Conservation (phyloP, 768 basidiomycete genomes). For the Pholiota microspora region DNA sequence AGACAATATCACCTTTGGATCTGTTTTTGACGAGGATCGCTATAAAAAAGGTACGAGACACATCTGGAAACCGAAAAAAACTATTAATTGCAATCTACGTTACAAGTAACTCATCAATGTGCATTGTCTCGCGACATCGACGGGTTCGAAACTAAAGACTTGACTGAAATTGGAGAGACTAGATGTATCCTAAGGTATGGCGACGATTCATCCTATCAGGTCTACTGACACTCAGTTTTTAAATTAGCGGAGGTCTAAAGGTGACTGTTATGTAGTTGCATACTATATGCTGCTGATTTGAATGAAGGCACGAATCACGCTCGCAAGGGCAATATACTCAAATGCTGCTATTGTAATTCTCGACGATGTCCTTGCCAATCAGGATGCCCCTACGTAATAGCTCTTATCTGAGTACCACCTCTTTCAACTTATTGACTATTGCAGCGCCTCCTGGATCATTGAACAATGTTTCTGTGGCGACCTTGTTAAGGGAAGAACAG, state of each 20-base stretch:
- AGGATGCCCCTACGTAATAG: conserved; percentile 20
- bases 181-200: conserved; percentile 44
- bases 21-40: not conserved
- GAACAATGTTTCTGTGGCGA: conserved; percentile 73
- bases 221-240: not conserved
- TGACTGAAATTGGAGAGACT: conserved; percentile 45
- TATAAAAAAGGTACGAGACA: not conserved
- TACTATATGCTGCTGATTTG: not conserved
- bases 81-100: too few species aligned
- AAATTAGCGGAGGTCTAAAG: conserved; percentile 4
- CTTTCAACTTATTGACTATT: not conserved
- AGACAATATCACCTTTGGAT: conserved; percentile 4
- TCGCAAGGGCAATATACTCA: conserved; percentile 43
- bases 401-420: conserved; percentile 32
- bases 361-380: conserved; percentile 66
- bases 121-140: conserved; percentile 20
- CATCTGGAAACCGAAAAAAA: not conserved
- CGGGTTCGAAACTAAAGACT: conserved; percentile 33
- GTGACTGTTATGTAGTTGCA: not conserved
- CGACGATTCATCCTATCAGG: not conserved
- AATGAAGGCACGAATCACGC: conserved; percentile 37
- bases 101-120: conserved; percentile 27
- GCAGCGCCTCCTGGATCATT: conserved; percentile 74
- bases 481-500: conserved; percentile 66
- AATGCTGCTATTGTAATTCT: conserved; percentile 57